Conservation (phyloP, 108 stramenopile species). For the Skeletonema marinoi region DNA sequence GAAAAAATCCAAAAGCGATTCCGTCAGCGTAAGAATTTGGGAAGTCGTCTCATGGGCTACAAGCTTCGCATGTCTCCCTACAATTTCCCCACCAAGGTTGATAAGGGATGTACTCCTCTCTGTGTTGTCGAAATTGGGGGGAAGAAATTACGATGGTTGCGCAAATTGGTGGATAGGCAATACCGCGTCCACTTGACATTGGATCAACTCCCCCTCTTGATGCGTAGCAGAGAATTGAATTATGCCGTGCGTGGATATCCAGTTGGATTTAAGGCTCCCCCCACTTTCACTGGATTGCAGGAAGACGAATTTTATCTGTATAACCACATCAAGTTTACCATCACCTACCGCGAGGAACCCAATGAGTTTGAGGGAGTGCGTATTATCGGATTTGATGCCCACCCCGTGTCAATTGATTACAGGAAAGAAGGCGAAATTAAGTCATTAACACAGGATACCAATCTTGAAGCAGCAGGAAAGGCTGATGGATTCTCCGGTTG, state of each 20-base stretch:
- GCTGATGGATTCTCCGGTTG: conserved; percentile 41
- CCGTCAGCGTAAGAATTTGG: conserved; percentile 70
- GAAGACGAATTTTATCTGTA: conserved; percentile 76
- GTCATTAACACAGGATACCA: conserved; percentile 5
- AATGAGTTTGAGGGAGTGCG: conserved; percentile 71
- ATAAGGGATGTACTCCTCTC: conserved; percentile 65
- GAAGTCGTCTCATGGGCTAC: conserved; percentile 72
- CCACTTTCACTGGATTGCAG: conserved; percentile 54
- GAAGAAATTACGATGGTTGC: conserved; percentile 76
- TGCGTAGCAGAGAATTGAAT: conserved; percentile 77
- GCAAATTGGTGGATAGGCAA: conserved; percentile 89
- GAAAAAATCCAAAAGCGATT: conserved; percentile 48
- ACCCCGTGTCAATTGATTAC: conserved; percentile 89
- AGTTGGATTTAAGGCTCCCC: conserved; percentile 79
- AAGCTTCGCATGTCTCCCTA: conserved; percentile 71
- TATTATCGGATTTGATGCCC: conserved; percentile 94
- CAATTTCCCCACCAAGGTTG: conserved; percentile 48
- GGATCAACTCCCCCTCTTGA: conserved; percentile 84
- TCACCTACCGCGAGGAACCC: conserved; percentile 80
- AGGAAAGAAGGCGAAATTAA: conserved; percentile 14
- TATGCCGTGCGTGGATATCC: conserved; percentile 86
- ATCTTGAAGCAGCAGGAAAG: not conserved
- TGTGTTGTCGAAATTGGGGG: conserved; percentile 59
- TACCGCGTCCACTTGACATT: conserved; percentile 95
- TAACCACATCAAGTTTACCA: conserved; percentile 92